Base-by-base conservation (phyloP, 805 yeast genomes). In the Isabelozyma pseudorhagii region DNA sequence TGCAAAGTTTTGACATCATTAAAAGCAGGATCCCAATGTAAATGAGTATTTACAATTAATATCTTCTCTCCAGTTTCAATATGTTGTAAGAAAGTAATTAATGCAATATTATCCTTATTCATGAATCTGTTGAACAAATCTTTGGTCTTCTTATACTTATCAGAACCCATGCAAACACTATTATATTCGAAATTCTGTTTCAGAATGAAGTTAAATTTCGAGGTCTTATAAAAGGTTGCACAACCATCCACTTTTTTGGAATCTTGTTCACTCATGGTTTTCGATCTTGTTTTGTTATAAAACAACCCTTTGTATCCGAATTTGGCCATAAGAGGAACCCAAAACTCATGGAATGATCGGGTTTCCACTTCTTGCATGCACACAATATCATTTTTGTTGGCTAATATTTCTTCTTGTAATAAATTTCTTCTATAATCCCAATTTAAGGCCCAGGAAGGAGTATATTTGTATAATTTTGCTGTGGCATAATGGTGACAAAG, bases 1-100 rank as follows among this genome's bases (percentile, higher is more conserved):
- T 94, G 99, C 71, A 94, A 86, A 2, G 97, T 83, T 68, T 94
- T 94, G 49, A 94, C 99, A 70, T 94, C 99, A 64, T 89, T 89
- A 63, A 85, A 89, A 45, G 88, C 89, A 4, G 99, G 99, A 73
- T 94, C 97, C 98, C 99, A 94, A 67, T 93, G 97, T 66, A 94
- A 81, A 77, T 94, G 99, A 0, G 98, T 93, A 61, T 91, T 93
- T 3, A 88, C 91, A 38, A 90, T 75, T 56, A 89, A 77, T 38
- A 93, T 69, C 54, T 80, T 79, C 63, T 85, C 87, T 14, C 92
- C 90, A 5, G 92, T 81, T 48, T 78, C 79, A 34, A 75, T 66
- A 61, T 88, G 94, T 63, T 89, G 90, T 56, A 94, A 79, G 49
- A 84, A 80, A 13, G 87, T 74, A 45, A 90, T 81, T 46, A 89